Base-by-base conservation (phyloP, 2,329 filamentous ascomycete species). In the Metarhizium album region DNA sequence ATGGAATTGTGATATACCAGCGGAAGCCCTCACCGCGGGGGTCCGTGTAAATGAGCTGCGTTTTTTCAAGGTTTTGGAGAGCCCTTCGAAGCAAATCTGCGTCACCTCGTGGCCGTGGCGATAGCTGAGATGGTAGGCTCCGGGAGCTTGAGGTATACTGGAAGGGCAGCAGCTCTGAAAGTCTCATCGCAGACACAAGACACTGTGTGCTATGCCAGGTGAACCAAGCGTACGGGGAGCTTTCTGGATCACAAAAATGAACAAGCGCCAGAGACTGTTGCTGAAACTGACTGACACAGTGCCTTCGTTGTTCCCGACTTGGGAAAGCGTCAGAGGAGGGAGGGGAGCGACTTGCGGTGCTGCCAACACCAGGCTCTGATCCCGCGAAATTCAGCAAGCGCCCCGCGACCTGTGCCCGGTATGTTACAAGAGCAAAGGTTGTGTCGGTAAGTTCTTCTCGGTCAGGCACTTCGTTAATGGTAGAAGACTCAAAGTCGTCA, bases 191-290 rank as follows among this genome's bases (percentile, higher is more conserved):
- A 22, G 54, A 51, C 4, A 55, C 46, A n/a, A 52, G 43, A 20
- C 50, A 55, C 35, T 54, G 54, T 3, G 54, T 51, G 47, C 48
- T 54, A 22, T 55, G 50, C 52, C 50, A 54, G 40, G 54, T 54
- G 37, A 51, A 52, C 54, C 52, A 55, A 24, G 54, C 50, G 16
- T 54, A 52, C 5, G 43, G 16, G 9, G 54, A 55, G 1, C 50
- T 47, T 37, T 53, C 52, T 6, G 52, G 54, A 16, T 55, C 50
- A 16, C 54, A 55, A 24, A 55, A 53, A 29, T 47, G 50, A 1
- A 55, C n/a, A 18, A 54, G 50, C 22, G 31, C 16, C 9, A 54
- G 45, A 2, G 42, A 38, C 14, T 51, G 18, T 33, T 51, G 37
- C 31, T 54, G 52, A 37, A 54, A 54, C 14, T 38, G 50, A 7